phyloP scores from a whole-genome alignment of 2,329 filamentous ascomycete species.

The Graphilbum sp. region DNA sequence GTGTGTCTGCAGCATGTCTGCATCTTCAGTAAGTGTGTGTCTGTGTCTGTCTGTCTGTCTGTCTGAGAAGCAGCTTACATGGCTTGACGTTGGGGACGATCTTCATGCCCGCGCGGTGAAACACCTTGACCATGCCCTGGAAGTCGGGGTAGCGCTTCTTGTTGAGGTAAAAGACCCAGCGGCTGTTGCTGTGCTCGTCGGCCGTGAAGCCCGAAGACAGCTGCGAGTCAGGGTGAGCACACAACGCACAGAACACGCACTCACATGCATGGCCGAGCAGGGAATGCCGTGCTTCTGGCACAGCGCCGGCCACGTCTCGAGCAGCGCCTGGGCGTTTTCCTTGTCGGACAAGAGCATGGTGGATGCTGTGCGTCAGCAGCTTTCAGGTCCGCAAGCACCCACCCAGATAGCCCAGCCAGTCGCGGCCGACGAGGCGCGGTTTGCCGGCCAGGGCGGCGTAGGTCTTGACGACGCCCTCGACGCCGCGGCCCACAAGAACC shows the following conservation, averaged over 20 bases:
- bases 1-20: not conserved
- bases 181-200: not conserved
- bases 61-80: not conserved
- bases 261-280: slow-evolving; percentile 1
- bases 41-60: not conserved
- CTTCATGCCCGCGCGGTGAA: not conserved
- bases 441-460: not conserved
- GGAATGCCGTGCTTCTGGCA: slow-evolving; percentile 1
- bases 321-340: not conserved
- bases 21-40: not conserved
- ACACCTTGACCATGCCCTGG: not conserved
- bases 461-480: not conserved
- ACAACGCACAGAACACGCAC: not conserved
- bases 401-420: not conserved
- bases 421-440: not conserved
- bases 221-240: not conserved
- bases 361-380: not conserved
- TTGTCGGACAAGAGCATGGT: not conserved
- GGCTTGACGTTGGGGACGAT: slow-evolving; percentile 1
- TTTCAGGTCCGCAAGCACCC: not conserved
- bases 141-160: not conserved
- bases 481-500: not conserved
- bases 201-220: not conserved
- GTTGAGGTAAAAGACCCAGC: not conserved
- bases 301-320: not conserved